Base-by-base conservation (phyloP, 1,284 basidiomycete genomes). In the Meira nashicola region DNA sequence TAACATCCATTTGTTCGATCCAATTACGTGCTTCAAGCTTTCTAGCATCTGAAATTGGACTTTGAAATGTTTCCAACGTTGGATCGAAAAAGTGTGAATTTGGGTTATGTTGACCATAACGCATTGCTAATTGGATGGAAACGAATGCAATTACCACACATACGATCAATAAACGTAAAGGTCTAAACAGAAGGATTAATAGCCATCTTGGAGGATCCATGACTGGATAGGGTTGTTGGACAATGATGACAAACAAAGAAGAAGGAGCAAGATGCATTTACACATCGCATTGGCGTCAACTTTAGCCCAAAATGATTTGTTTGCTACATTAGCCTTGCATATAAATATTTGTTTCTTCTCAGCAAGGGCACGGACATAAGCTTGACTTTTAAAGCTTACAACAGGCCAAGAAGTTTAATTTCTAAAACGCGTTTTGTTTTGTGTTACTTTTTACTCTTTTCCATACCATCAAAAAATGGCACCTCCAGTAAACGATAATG, bases 11-110 rank as follows among this genome's bases (percentile, higher is more conserved):
- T 25, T n/a, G 25, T 15, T 48, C 11, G 11, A 53, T 39, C 21
- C 37, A 53, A 19, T 53, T 19, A 17, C 37, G 17, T 41, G 15
- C 50, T 15, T n/a, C 28, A 6, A 4, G 2, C 11, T 5, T 41
- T 4, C 50, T 5, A 3, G n/a, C 50, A 5, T n/a, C 17, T 33
- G 50, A 53, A 15, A n/a, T 12, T 12, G 15, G 17, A 33, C 7
- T 12, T 15, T 17, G 21, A 39, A 33, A 53, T 15, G 50, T 53
- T 14, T 39, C 23, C 50, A 17, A 17, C 8, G 11, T 33, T 39
- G 50, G 50, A 39, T 41, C 38, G 50, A 53, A 53, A 33, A 53
- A 53, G 50, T 53, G 6, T 25, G 50, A 53, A 25, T 39, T 41
- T n/a, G 50, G 50, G 28, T 53, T 53, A 17, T 53, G 50, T 14